Evolutionary conservation across 371 early-diverging fungal species (phyloP).

Genomic region (Cokeromyces recurvatus): DNA sequence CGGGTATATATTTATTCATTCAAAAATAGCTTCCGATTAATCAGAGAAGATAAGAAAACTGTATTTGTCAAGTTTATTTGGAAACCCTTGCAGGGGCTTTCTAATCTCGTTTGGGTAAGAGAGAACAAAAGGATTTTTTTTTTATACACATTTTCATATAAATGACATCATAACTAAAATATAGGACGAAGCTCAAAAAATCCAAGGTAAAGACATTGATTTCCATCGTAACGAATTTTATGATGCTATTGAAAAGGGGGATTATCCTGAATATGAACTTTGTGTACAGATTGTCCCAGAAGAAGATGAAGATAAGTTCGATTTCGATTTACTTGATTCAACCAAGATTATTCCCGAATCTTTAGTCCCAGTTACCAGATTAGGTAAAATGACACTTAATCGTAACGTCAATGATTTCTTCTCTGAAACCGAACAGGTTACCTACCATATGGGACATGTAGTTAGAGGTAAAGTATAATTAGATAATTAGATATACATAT

Average conservation of each 20-base stretch:
- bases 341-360: slow-evolving; percentile 57
- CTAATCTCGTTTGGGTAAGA: slow-evolving; percentile 32
- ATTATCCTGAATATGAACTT: slow-evolving; percentile 49
- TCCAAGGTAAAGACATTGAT: slow-evolving; percentile 51
- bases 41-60: slow-evolving; percentile 37
- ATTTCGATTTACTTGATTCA: slow-evolving; percentile 48
- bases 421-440: slow-evolving; percentile 54
- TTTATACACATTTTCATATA: too few relatives aligned
- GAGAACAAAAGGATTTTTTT: not conserved
- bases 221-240: slow-evolving; percentile 49
- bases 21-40: slow-evolving; percentile 32
- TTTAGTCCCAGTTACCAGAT: slow-evolving; percentile 33
- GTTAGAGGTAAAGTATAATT: slow-evolving; percentile 47
- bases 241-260: slow-evolving; percentile 39
- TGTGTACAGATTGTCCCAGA: slow-evolving; percentile 44
- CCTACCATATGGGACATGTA: slow-evolving; percentile 34
- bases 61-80: slow-evolving; percentile 52
- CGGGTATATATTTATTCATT: too few relatives aligned
- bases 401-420: slow-evolving; percentile 52
- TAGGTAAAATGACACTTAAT: slow-evolving; percentile 51
- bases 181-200: slow-evolving; percentile 47
- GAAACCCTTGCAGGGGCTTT: slow-evolving; percentile 46
- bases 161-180: too few relatives aligned
- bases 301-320: slow-evolving; percentile 38
- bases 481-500: not conserved